Evolutionary conservation across 306 rosid genomes (phyloP).

Genomic region (Corylus avellana): DNA sequence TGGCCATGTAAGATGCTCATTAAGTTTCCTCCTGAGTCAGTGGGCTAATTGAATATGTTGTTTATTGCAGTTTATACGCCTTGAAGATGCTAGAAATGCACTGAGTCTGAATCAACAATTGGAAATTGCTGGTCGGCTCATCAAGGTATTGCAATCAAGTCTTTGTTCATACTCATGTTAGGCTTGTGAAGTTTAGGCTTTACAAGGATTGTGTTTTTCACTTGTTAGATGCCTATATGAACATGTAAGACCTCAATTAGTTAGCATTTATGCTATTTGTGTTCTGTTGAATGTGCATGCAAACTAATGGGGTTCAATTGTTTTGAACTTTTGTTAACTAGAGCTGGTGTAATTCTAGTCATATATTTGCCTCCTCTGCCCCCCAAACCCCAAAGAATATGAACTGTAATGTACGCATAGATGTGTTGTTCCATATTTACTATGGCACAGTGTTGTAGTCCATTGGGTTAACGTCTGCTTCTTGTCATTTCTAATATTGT

Average conservation of each 20-base stretch:
- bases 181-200: background rate
- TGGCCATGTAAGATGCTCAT: slow-evolving; percentile 27
- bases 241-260: background rate
- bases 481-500: background rate
- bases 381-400: background rate
- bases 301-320: background rate
- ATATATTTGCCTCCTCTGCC: background rate
- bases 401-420: background rate
- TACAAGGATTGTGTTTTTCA: background rate
- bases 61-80: slow-evolving; percentile 75
- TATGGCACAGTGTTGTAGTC: background rate
- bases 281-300: background rate
- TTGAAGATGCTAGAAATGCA: slow-evolving; percentile 91
- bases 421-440: background rate
- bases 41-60: slow-evolving; percentile 33
- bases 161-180: background rate
- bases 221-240: background rate
- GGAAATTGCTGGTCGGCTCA: slow-evolving; percentile 84
- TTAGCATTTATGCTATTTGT: background rate
- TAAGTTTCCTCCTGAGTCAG: slow-evolving; percentile 24
- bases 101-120: slow-evolving; percentile 88
- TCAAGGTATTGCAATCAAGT: slow-evolving; percentile 60
- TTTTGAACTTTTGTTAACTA: background rate
- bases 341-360: background rate
- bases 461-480: background rate